These are phyloP conservation scores for Haplosporangium sp. DNA, from an alignment of 371 early-diverging fungal genomes.

Conservation along the genomic window DNA sequence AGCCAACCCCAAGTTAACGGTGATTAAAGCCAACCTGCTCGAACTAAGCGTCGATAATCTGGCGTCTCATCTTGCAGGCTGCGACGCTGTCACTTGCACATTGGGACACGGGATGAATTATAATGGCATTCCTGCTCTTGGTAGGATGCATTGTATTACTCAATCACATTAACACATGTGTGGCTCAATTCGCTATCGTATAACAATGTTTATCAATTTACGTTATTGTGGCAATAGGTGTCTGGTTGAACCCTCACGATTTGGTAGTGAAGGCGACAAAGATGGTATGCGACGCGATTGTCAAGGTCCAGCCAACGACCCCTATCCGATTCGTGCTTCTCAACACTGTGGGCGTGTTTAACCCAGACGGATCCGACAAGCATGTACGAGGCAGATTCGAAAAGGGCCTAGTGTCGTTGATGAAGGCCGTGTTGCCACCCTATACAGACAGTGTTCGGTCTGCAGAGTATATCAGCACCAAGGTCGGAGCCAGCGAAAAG, in stretches of 20 bases:
- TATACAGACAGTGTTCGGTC: constrained; percentile 34
- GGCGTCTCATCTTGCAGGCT: constrained; percentile 15
- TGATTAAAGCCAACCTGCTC: constrained; percentile 24
- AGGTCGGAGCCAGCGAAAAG: constrained; percentile 11
- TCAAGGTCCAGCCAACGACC: constrained; percentile 8
- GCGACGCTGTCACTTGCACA: constrained; percentile 25
- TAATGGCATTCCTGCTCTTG: constrained; percentile 25
- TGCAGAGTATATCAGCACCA: constrained; percentile 19
- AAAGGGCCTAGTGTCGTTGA: constrained; percentile 14
- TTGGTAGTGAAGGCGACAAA: constrained; percentile 22
- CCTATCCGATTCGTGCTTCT: constrained; percentile 30
- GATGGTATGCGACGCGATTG: constrained; percentile 30
- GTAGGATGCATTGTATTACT: constrained; percentile 1
- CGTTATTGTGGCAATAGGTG: neutral
- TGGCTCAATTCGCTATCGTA: neutral
- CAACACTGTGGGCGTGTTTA: constrained; percentile 29
- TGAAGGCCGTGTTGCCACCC: constrained; percentile 16
- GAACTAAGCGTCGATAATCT: constrained; percentile 17
- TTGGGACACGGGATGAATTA: constrained; percentile 30
- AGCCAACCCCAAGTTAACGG: constrained; percentile 10
- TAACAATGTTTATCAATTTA: neutral
- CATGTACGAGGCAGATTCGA: constrained; percentile 18
- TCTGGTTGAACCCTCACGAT: constrained; percentile 28
- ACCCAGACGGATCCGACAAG: constrained; percentile 31
- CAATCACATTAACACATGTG: no score